Evolutionary conservation across 306 rosid genomes (phyloP).

Genomic region (Luffa aegyptiaca): DNA sequence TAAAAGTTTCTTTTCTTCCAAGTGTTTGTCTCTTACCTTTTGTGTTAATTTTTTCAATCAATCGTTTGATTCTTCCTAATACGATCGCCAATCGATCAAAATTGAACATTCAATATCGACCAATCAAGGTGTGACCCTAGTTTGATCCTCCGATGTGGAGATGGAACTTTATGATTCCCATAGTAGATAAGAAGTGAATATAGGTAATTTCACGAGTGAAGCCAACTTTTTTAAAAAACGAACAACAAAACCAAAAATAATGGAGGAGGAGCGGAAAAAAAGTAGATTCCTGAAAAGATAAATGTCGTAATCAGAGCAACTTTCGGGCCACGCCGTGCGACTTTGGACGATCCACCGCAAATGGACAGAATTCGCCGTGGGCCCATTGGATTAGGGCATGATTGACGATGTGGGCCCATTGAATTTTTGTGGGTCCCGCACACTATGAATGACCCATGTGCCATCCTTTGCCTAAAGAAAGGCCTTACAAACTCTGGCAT

Average conservation of each 20-base stretch:
- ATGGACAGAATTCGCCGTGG: background rate
- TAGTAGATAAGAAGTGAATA: background rate
- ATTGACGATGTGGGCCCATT: background rate
- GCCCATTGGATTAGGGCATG: background rate
- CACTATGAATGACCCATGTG: background rate
- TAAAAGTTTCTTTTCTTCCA: no score
- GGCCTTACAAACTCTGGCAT: no score
- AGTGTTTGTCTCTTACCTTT: no score
- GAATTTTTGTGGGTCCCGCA: background rate
- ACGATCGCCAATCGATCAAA: no score
- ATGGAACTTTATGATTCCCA: background rate
- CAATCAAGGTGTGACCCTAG: no score
- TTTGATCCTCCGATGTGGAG: no score
- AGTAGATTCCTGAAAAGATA: background rate
- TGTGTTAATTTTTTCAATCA: no score
- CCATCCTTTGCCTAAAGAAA: background rate
- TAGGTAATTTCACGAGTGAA: no score
- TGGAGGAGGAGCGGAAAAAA: background rate
- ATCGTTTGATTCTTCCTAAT: no score
- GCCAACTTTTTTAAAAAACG: background rate
- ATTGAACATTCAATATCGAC: no score
- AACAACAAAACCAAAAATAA: background rate
- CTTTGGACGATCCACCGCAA: background rate
- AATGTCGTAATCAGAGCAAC: background rate
- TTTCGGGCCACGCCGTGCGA: background rate